Percentiles rank a stretch among this genome's conserved stretches.
Evolutionary conservation across 441 rosid genomes (phyloP).

Genomic region (Rhodomyrtus psidioides): DNA sequence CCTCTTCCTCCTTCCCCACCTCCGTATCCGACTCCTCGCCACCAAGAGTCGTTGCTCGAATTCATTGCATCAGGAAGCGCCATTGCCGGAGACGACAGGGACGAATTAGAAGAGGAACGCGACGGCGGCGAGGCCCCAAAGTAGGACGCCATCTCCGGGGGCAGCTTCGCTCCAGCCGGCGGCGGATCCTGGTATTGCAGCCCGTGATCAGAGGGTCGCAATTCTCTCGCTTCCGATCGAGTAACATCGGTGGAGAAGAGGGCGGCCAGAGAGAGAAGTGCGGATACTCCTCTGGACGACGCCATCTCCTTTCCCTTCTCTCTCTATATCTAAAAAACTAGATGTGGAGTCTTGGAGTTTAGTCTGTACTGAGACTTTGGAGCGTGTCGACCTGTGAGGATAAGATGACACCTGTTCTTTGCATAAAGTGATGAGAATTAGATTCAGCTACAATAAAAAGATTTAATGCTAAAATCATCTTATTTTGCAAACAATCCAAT

Average conservation of each 20-base stretch:
- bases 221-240: slow-evolving; percentile 24
- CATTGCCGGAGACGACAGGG: background rate
- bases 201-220: slow-evolving; percentile 80
- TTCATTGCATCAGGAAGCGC: slow-evolving; percentile 35
- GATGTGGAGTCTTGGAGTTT: background rate
- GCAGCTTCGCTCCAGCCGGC: slow-evolving; percentile 16
- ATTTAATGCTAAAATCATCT: too few species aligned
- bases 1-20: background rate
- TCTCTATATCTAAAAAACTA: background rate
- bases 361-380: background rate
- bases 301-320: background rate
- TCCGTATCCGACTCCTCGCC: slow-evolving; percentile 10
- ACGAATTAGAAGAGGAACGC: slow-evolving; percentile 1
- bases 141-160: slow-evolving; percentile 48
- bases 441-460: too few species aligned
- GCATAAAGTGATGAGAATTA: too few species aligned
- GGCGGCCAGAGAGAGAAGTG: background rate
- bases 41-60: slow-evolving; percentile 25
- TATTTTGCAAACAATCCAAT: too few species aligned
- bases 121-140: slow-evolving; percentile 35
- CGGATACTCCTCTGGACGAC: background rate
- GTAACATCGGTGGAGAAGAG: slow-evolving; percentile 5
- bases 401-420: too few species aligned
- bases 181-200: slow-evolving; percentile 36
- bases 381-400: background rate